phyloP scores from a whole-genome alignment of 768 basidiomycete species.

The Termitomyces sp. region DNA sequence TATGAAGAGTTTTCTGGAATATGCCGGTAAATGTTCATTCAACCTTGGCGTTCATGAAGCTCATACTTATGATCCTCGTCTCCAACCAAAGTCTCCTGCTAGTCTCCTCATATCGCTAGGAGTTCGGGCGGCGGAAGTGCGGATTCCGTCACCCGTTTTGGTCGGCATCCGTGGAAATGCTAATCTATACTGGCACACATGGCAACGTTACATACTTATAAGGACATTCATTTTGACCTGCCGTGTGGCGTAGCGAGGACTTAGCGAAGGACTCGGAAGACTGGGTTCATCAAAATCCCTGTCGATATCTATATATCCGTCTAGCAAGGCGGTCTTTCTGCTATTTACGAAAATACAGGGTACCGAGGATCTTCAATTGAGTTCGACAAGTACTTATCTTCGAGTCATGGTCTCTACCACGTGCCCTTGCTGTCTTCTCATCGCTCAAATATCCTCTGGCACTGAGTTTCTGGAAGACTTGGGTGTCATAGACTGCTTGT shows the following conservation, averaged over 20 bases:
- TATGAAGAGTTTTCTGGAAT: neutral
- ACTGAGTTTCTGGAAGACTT: neutral
- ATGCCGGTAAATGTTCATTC: neutral
- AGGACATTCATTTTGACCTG: neutral
- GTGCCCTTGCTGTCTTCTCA: neutral
- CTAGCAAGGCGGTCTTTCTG: neutral
- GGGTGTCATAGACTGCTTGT: neutral
- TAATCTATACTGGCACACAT: neutral
- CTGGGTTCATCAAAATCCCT: neutral
- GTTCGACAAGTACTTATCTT: neutral
- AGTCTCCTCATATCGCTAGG: neutral
- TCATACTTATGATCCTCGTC: neutral
- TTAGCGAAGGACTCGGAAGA: neutral
- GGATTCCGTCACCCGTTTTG: neutral
- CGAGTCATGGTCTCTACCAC: neutral
- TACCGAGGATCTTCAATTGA: conserved; percentile 8
- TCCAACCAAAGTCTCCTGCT: neutral
- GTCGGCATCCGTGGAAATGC: conserved; percentile 5
- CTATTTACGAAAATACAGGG: neutral
- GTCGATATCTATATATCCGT: neutral
- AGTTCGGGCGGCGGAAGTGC: neutral
- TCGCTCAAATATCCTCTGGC: neutral
- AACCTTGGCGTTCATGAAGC: neutral
- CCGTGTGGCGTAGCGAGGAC: conserved; percentile 15
- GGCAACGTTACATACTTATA: neutral